These are phyloP conservation scores for Sparassis latifolia DNA, from an alignment of 1,284 basidiomycete genomes.

Conservation along the genomic window DNA sequence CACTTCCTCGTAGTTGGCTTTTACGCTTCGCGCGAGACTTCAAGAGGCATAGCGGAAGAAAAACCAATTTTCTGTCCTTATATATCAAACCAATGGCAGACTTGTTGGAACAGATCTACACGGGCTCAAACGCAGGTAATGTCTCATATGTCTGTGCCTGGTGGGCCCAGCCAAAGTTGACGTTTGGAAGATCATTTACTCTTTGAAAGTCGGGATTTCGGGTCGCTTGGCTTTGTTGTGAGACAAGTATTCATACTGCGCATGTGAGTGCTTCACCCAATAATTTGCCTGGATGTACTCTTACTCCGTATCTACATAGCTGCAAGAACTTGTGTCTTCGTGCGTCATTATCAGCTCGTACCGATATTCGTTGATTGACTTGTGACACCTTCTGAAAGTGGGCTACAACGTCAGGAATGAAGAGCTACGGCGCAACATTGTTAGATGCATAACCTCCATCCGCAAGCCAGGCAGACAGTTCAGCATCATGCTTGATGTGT, in stretches of 20 bases:
- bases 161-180: not conserved
- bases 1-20: constrained; percentile 45
- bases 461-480: constrained; percentile 9
- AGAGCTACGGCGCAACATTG: not conserved
- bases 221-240: constrained; percentile 10
- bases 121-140: constrained; percentile 19
- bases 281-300: not conserved
- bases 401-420: constrained; percentile 29
- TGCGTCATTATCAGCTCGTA: constrained; percentile 1
- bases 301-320: constrained; percentile 17
- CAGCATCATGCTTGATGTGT: too few relatives aligned
- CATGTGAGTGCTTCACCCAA: constrained; percentile 23
- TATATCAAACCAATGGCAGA: constrained; percentile 19
- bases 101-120: constrained; percentile 29
- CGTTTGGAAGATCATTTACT: constrained; percentile 21
- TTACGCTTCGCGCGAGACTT: constrained; percentile 15
- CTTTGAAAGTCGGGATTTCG: constrained; percentile 21
- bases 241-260: constrained; percentile 32
- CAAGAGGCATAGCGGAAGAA: not conserved
- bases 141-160: not conserved
- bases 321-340: constrained; percentile 31
- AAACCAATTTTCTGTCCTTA: constrained; percentile 9
- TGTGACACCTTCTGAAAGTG: constrained; percentile 19
- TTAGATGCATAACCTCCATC: constrained; percentile 19
- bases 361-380: not conserved